Evolutionary conservation across 2,329 filamentous ascomycete species (phyloP).

Genomic region (Venturia effusa): DNA sequence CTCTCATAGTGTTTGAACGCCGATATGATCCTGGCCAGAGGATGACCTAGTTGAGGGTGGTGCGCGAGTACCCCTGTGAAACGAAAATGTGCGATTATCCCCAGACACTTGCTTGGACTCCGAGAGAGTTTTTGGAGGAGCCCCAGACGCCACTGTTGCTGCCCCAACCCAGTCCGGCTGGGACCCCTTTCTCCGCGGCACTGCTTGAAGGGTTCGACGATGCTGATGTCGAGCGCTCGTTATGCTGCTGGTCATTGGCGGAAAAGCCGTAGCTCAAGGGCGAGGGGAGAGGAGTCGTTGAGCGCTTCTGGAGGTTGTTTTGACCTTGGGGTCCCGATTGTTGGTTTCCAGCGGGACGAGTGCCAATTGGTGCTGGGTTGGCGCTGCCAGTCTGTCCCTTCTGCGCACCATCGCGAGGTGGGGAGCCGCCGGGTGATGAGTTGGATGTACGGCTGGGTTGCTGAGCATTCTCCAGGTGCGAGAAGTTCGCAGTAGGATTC

Average conservation of each 20-base stretch:
- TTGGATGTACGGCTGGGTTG: constrained; percentile 69
- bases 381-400: constrained; percentile 35
- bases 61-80: not conserved
- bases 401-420: constrained; percentile 51
- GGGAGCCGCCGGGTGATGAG: constrained; percentile 75
- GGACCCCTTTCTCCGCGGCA: constrained; percentile 30
- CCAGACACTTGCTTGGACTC: constrained; percentile 90
- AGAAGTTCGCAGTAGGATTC: constrained; percentile 41
- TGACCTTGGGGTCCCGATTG: constrained; percentile 27
- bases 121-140: constrained; percentile 60
- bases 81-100: constrained; percentile 44
- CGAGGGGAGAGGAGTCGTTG: constrained; percentile 86
- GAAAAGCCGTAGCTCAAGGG: constrained; percentile 67
- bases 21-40: not conserved
- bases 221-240: constrained; percentile 46
- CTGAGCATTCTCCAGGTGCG: constrained; percentile 41
- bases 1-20: not conserved
- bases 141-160: constrained; percentile 78
- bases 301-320: constrained; percentile 56
- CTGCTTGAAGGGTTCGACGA: constrained; percentile 45
- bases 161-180: constrained; percentile 50
- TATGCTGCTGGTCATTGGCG: constrained; percentile 41
- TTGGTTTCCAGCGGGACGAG: constrained; percentile 50
- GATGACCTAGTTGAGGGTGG: not conserved
- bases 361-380: constrained; percentile 74